Conservation (phyloP, 2,329 filamentous ascomycete species). For the Cyphellophora europaea region DNA sequence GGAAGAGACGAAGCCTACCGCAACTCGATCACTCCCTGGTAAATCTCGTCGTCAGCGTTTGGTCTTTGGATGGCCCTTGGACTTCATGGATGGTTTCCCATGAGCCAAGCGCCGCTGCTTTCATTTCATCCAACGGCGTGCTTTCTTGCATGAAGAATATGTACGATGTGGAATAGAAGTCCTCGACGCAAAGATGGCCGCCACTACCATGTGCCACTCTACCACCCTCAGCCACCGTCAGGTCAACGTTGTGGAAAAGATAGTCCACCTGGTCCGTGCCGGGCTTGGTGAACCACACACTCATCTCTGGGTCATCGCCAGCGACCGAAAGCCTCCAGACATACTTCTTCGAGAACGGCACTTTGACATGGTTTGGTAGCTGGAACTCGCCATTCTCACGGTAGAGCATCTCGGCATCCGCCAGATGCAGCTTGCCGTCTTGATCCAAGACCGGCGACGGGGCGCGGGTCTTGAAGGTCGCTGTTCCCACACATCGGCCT, state of each 20-base stretch:
- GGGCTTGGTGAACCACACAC: constrained; percentile 37
- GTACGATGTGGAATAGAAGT: constrained; percentile 37
- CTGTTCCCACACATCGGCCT: constrained; percentile 30
- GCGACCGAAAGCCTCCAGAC: constrained; percentile 30
- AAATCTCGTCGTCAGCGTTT: constrained; percentile 34
- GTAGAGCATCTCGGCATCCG: constrained; percentile 26
- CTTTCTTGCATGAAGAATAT: constrained; percentile 26
- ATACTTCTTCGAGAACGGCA: constrained; percentile 29
- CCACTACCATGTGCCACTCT: constrained; percentile 28
- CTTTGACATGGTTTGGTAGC: constrained; percentile 22
- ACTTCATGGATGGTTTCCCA: constrained; percentile 37
- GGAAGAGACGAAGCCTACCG: no score
- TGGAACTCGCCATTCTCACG: constrained; percentile 30
- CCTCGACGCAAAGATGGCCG: constrained; percentile 36
- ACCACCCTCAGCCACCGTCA: neutral
- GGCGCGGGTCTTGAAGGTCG: constrained; percentile 25
- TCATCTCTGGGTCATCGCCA: constrained; percentile 19
- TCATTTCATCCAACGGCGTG: constrained; percentile 16
- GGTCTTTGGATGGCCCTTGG: constrained; percentile 34
- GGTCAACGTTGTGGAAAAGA: constrained; percentile 29
- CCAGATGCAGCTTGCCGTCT: constrained; percentile 19
- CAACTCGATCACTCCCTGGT: constrained; percentile 11
- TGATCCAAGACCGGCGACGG: constrained; percentile 15
- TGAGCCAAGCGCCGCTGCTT: constrained; percentile 11
- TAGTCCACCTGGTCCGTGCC: constrained; percentile 29